Base-by-base conservation (phyloP, 2,329 filamentous ascomycete genomes). In the Ampelomyces quisqualis region DNA sequence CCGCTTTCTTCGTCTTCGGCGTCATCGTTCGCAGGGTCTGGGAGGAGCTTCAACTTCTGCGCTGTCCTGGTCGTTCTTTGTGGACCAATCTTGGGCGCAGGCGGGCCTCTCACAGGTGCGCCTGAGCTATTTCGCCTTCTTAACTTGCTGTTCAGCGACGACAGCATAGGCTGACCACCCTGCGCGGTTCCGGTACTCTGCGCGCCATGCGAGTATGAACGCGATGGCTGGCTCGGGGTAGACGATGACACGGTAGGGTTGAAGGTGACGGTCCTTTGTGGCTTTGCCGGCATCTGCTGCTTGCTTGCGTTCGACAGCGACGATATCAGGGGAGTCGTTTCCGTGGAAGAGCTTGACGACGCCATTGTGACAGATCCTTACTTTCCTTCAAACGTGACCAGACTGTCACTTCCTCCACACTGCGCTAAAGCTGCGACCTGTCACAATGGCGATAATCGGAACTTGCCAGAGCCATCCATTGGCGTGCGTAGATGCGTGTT, bases 21-120 rank as follows among this genome's bases (percentile, higher is more conserved):
- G 29, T 90, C 88, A 18, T 88, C 86, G 23, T 80, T 88, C 30
- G 94, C 88, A 0, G 90, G 90, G 62, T 93, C 93, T 1, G 93
- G 93, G 11, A 98, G 75, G n/a, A 98, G 79, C 73, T 98, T 98
- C 47, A 98, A 78, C 73, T 98, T 98, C 73, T 97, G 90, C 2
- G 89, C 89, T 51, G 88, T 96, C 70, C 95, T 94, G 17, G 90
- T 95, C 41, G 90, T 97, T 68, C 93, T 77, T 67, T 98, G 93
- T 0, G 93, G 91, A 2, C 93, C 93, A 43, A 96, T 89, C 71
- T 97, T 96, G 37, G 77, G 71, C 7, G 60, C 69, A 2, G 72
- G 67, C 3, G 74, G 68, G 23, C 65, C 64, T 27, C 70, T 67
- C 19, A 77, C 70, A 13, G 81, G 74, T 38, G 81, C 75, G 38